phyloP scores from a whole-genome alignment of 108 stramenopile genomes.

The Cyclostephanos invisitatus region DNA sequence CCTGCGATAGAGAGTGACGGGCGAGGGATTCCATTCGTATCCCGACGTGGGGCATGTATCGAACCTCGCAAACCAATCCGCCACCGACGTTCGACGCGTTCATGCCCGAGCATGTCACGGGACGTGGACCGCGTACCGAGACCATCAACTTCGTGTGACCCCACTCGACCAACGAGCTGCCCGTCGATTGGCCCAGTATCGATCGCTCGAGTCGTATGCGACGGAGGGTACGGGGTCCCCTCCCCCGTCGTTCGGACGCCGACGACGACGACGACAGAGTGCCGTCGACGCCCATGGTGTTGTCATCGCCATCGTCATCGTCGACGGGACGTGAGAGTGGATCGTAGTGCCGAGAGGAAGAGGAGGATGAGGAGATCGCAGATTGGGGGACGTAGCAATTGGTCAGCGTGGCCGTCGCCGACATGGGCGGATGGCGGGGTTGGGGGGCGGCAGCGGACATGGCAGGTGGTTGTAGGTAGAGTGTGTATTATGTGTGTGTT shows the following conservation, averaged over 20 bases:
- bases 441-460: slow-evolving; percentile 11
- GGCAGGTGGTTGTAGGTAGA: too few species aligned
- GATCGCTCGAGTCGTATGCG: slow-evolving; percentile 51
- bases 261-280: background rate
- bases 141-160: slow-evolving; percentile 84
- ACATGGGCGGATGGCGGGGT: slow-evolving; percentile 36
- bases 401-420: slow-evolving; percentile 56
- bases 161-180: slow-evolving; percentile 76
- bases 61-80: slow-evolving; percentile 44
- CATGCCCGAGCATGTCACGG: slow-evolving; percentile 24
- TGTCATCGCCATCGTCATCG: slow-evolving; percentile 19
- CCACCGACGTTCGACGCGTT: slow-evolving; percentile 22
- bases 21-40: slow-evolving; percentile 47
- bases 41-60: slow-evolving; percentile 67
- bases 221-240: slow-evolving; percentile 51
- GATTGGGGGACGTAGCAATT: slow-evolving; percentile 76
- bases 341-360: slow-evolving; percentile 9
- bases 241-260: background rate
- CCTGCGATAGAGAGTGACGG: slow-evolving; percentile 29
- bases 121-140: slow-evolving; percentile 57
- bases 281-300: slow-evolving; percentile 14
- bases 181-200: slow-evolving; percentile 48
- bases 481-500: background rate
- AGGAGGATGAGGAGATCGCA: slow-evolving; percentile 3
- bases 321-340: slow-evolving; percentile 26